A percentile compares a stretch with the other conserved stretches of the same genome.
phyloP scores from a whole-genome alignment of 2,329 filamentous ascomycete species.

The Xylariales sp. region DNA sequence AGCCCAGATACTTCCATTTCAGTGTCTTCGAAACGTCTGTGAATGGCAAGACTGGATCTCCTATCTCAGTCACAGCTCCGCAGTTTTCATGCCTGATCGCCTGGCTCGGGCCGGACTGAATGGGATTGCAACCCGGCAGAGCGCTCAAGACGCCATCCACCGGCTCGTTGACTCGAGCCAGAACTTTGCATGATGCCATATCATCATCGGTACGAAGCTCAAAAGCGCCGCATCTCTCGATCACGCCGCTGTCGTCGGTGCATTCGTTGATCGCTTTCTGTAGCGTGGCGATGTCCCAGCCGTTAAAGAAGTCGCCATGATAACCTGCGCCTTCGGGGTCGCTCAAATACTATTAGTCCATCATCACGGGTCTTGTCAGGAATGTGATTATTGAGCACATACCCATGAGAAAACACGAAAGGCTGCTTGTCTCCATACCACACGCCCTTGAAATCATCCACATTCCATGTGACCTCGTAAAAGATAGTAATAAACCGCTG shows the following conservation, averaged over 20 bases:
- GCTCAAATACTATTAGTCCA: slow-evolving; percentile 10
- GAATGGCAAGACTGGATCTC: slow-evolving; percentile 32
- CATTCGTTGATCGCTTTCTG: slow-evolving; percentile 47
- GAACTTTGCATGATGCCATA: slow-evolving; percentile 40
- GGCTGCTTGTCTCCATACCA: slow-evolving; percentile 40
- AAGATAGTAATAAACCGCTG: slow-evolving; percentile 54
- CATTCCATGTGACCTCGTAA: slow-evolving; percentile 54
- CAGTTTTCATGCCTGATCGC: slow-evolving; percentile 19
- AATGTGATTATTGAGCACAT: slow-evolving; percentile 6
- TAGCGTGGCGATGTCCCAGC: slow-evolving; percentile 49
- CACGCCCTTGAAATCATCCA: slow-evolving; percentile 42
- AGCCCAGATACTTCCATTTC: slow-evolving; percentile 49
- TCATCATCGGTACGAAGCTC: slow-evolving; percentile 34
- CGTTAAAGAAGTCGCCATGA: slow-evolving; percentile 57
- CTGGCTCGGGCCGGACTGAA: slow-evolving; percentile 28
- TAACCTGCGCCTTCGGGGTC: slow-evolving; percentile 46
- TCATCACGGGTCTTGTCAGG: no score
- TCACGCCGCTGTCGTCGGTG: slow-evolving; percentile 35
- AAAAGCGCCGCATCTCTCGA: slow-evolving; percentile 38
- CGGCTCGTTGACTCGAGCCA: slow-evolving; percentile 37
- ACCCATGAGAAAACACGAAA: slow-evolving; percentile 44
- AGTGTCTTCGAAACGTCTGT: slow-evolving; percentile 38
- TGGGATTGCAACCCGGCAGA: slow-evolving; percentile 52
- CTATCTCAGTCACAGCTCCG: slow-evolving; percentile 33
- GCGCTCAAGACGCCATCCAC: slow-evolving; percentile 35